A percentile compares a stretch with the other conserved stretches of the same genome.
Evolutionary conservation across 257 asterid species (phyloP).

Genomic region (Leonotis leonurus): DNA sequence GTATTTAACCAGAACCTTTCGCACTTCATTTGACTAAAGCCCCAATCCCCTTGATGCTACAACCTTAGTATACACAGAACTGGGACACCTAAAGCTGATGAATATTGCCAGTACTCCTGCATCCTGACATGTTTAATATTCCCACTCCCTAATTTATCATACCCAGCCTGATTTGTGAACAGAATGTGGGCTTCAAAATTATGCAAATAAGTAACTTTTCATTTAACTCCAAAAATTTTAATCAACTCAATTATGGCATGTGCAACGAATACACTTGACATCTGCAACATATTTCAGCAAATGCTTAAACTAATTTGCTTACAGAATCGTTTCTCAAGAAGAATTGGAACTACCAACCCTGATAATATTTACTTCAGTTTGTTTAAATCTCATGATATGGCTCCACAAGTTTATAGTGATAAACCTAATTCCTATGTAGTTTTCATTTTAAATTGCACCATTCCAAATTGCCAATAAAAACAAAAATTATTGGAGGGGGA

Average conservation of each 20-base stretch:
- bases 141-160: constrained; percentile 92
- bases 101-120: too few relatives aligned
- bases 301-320: background rate
- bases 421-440: too few relatives aligned
- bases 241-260: background rate
- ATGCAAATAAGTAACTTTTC: too few relatives aligned
- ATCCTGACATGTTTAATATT: constrained; percentile 66
- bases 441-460: too few relatives aligned
- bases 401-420: background rate
- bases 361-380: background rate
- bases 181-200: constrained; percentile 83
- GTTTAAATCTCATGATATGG: background rate
- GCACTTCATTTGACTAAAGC: too few relatives aligned
- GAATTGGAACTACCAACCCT: background rate
- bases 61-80: too few relatives aligned
- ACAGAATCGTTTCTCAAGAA: background rate
- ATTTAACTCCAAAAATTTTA: background rate
- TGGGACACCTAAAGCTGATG: too few relatives aligned
- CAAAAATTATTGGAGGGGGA: too few relatives aligned
- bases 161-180: constrained; percentile 80
- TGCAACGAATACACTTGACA: background rate
- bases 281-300: background rate
- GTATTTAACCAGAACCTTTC: too few relatives aligned
- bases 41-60: too few relatives aligned
- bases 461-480: too few relatives aligned